Evolutionary conservation across 306 rosid genomes (phyloP).

Genomic region (Rubus idaeus): DNA sequence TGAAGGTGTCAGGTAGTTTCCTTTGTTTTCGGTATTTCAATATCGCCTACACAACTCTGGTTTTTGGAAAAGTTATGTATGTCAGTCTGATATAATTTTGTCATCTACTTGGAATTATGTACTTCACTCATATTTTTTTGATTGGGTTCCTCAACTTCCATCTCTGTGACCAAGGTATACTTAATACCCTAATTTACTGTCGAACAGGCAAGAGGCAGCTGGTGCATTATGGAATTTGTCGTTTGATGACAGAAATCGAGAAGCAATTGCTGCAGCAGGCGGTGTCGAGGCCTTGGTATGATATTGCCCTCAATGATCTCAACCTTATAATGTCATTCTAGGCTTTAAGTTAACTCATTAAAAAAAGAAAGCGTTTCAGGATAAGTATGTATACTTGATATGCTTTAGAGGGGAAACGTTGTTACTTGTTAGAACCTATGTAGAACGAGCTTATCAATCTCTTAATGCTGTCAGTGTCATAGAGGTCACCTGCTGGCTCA

Average conservation of each 20-base stretch:
- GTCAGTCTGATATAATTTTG: not conserved
- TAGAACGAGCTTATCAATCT: constrained; percentile 5
- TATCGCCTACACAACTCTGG: not conserved
- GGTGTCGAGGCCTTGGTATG: constrained; percentile 99
- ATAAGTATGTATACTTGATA: not conserved
- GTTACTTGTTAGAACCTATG: not conserved
- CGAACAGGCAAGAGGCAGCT: constrained; percentile 98
- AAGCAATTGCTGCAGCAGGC: constrained; percentile 93
- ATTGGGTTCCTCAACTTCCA: not conserved
- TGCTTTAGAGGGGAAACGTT: not conserved
- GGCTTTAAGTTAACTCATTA: constrained; percentile 2
- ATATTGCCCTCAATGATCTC: constrained; percentile 15
- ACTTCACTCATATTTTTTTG: too few species aligned
- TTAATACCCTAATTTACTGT: constrained; percentile 1
- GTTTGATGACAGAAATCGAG: constrained; percentile 97
- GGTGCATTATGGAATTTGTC: constrained; percentile 99
- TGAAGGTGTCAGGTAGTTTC: constrained; percentile 92
- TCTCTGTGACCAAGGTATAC: not conserved
- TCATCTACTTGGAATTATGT: not conserved
- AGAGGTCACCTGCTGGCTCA: too few species aligned
- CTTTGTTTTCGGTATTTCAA: not conserved
- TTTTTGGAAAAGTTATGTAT: not conserved
- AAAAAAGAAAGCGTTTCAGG: constrained; percentile 2
- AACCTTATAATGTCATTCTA: not conserved
- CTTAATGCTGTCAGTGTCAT: not conserved